Percentiles rank a stretch among this genome's conserved stretches.
These are phyloP conservation scores for Prorocentrum cordatum DNA, from an alignment of 169 alveolate genomes.

Conservation along the genomic window DNA sequence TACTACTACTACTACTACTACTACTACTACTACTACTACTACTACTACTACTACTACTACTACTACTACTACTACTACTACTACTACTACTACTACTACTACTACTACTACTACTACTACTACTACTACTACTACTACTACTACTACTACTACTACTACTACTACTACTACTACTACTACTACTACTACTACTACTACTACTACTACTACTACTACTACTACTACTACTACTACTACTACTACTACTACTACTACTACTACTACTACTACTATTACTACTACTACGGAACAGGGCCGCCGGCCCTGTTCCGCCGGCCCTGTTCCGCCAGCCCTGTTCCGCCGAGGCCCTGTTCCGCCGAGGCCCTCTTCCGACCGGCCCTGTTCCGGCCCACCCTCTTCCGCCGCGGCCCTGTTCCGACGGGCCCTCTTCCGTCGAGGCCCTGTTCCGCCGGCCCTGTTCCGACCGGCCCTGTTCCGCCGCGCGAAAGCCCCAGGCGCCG, in stretches of 20 bases:
- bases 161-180: neutral
- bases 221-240: neutral
- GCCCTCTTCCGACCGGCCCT: neutral
- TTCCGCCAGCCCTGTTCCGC: neutral
- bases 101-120: neutral
- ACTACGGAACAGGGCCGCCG: neutral
- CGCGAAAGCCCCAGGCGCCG: no score
- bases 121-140: neutral
- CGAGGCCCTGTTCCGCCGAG: neutral
- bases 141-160: neutral
- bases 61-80: neutral
- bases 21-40: no score
- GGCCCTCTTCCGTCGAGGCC: neutral
- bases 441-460: neutral
- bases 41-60: neutral
- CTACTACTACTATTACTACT: constrained; percentile 7
- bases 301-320: neutral
- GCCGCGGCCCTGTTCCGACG: neutral
- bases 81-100: neutral
- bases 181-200: neutral
- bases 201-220: neutral
- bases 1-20: no score
- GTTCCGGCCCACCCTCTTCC: neutral
- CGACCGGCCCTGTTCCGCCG: neutral
- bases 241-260: neutral